Conservation (phyloP, 371 early-diverging fungal genomes). For the Fennellomyces sp. region DNA sequence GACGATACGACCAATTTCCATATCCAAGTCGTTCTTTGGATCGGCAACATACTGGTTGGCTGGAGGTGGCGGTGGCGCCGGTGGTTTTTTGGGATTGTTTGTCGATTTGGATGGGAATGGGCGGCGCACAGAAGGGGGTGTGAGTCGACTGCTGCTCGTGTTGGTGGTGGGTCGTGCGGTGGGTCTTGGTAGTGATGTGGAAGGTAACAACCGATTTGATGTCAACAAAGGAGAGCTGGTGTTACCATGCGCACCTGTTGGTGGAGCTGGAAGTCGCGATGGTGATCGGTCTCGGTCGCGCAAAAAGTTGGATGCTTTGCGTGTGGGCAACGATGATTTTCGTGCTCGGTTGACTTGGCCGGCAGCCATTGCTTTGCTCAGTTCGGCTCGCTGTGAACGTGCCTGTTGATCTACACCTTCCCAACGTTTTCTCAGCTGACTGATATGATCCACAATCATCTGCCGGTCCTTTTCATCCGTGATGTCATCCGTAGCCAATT, state of each 20-base stretch:
- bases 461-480: not conserved
- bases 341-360: constrained; percentile 25
- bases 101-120: constrained; percentile 36
- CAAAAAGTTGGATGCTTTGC: constrained; percentile 27
- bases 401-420: constrained; percentile 23
- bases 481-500: constrained; percentile 12
- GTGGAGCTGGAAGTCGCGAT: constrained; percentile 10
- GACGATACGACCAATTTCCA: constrained; percentile 73
- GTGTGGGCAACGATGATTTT: constrained; percentile 47
- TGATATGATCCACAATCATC: constrained; percentile 11
- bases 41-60: constrained; percentile 62
- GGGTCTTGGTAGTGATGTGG: constrained; percentile 17
- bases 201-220: constrained; percentile 10
- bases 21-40: constrained; percentile 67
- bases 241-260: constrained; percentile 8
- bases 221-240: constrained; percentile 4
- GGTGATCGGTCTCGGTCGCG: constrained; percentile 26
- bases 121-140: constrained; percentile 5
- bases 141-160: not conserved
- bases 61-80: constrained; percentile 20
- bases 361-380: constrained; percentile 29
- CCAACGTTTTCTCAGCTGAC: constrained; percentile 25
- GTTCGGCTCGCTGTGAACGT: constrained; percentile 33
- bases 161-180: not conserved
- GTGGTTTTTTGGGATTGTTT: constrained; percentile 13